Evolutionary conservation across 306 rosid species (phyloP), one percentile per base, ranked within the genome.

Genomic region (Alnus rubra): DNA sequence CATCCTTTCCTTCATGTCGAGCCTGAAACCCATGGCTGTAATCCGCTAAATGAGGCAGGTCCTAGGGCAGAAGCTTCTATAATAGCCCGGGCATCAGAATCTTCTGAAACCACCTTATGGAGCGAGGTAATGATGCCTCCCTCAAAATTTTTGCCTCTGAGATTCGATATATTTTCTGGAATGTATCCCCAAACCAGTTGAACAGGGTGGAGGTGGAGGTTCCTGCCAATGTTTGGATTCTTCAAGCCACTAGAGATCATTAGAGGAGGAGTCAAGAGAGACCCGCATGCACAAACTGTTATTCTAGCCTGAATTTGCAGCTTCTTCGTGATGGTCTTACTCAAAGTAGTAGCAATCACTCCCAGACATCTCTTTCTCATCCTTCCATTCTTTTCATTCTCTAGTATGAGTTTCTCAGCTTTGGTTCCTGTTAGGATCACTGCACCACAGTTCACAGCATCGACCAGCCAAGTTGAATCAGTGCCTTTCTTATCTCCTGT

Each of bases 71-170:
- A 88, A 44, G 94, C 76, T 87, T 95, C 98, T 53, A 95, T 75
- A 15, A 95, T 90, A 77, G 90, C 75, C 49, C 76, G 76, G 28
- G 84, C 79, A 7, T 83, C 77, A 10, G 83, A 79, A 50, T 87
- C 74, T 77, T 84, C 90, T 0, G 90, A 85, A 37, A 58, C 74
- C 39, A 85, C 89, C 84, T 93, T 90, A 74, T 93, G 96, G 73
- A 95, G 73, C 2, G 98, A 86, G 28, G 98, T 91, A 62, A 92
- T 88, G 89, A 93, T 90, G 74, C 98, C 98, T 49, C 98, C 98
- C 74, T 91, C 95, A 1, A 84, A 82, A 63, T 18, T 69, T 52
- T 54, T 90, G 52, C 98, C 97, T 16, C 74, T 79, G 0, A 93
- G 82, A 67, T 87, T 58, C 16, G 86, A 83, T 71, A 12, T 60